These are phyloP conservation scores for Pythium utonaiense DNA, from an alignment of 352 stramenopile genomes.

Conservation along the genomic window DNA sequence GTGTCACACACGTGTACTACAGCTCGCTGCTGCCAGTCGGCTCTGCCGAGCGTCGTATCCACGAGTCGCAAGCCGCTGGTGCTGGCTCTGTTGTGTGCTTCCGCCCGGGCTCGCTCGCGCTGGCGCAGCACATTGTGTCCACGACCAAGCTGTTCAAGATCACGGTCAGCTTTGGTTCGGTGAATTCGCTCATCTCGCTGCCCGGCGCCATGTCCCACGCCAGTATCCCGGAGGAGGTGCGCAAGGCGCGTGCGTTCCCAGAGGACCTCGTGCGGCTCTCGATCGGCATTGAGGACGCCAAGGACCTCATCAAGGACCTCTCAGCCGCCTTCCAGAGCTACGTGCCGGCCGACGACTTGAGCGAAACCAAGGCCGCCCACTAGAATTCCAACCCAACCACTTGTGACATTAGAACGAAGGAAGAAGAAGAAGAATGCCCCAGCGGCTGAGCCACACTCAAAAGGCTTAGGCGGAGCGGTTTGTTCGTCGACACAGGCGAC, in stretches of 20 bases:
- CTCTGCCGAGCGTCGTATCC: conserved; percentile 70
- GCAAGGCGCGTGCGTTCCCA: conserved; percentile 88
- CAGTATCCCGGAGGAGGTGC: too few relatives aligned
- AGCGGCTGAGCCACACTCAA: too few relatives aligned
- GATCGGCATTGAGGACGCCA: conserved; percentile 91
- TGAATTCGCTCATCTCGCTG: conserved; percentile 91
- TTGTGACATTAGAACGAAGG: conserved; percentile 11
- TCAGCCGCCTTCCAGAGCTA: conserved; percentile 86
- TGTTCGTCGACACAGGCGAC: conserved; percentile 7
- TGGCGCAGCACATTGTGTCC: conserved; percentile 89
- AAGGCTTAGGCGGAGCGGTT: neutral
- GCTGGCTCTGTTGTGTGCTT: conserved; percentile 90
- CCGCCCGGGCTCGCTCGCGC: conserved; percentile 76
- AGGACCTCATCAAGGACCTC: conserved; percentile 94
- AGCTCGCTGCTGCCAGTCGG: conserved; percentile 76
- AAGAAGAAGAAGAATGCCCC: conserved; percentile 1
- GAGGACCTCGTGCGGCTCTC: conserved; percentile 92
- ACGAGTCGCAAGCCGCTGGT: conserved; percentile 82
- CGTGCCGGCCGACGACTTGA: conserved; percentile 10
- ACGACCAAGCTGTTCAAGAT: conserved; percentile 91
- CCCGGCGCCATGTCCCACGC: too few relatives aligned
- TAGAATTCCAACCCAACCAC: conserved; percentile 1
- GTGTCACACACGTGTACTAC: conserved; percentile 90
- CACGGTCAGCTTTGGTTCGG: conserved; percentile 93
- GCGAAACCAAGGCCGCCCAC: conserved; percentile 1